phyloP scores from a whole-genome alignment of 2,329 filamentous ascomycete genomes.

The Colletotrichum lentis region DNA sequence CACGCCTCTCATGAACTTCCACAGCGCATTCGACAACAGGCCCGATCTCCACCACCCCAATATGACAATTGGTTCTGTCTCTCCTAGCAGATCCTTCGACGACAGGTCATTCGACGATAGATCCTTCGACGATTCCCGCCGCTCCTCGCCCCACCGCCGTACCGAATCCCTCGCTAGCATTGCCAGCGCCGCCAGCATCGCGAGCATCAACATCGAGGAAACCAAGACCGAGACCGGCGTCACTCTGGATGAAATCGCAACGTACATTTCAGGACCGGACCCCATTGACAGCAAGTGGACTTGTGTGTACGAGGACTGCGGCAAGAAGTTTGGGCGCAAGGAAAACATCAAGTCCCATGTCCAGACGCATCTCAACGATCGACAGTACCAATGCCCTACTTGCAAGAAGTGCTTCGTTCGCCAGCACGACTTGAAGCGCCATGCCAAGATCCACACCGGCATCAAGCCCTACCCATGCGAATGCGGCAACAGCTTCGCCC shows the following conservation, averaged over 20 bases:
- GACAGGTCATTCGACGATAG: constrained; percentile 37
- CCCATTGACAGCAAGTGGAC: constrained; percentile 79
- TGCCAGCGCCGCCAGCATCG: constrained; percentile 66
- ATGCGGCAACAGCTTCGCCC: constrained; percentile 92
- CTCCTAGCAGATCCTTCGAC: constrained; percentile 41
- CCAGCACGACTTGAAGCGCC: constrained; percentile 95
- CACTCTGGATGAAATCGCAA: constrained; percentile 82
- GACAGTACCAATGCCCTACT: constrained; percentile 91
- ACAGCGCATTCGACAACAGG: constrained; percentile 56
- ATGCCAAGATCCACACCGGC: constrained; percentile 96
- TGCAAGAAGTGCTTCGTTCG: constrained; percentile 97
- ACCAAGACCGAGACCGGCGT: constrained; percentile 82
- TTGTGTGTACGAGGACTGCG: constrained; percentile 79
- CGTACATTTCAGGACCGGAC: constrained; percentile 77
- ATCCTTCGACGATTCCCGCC: constrained; percentile 43
- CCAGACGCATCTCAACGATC: constrained; percentile 95
- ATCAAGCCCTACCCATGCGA: constrained; percentile 95
- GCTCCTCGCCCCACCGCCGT: constrained; percentile 57
- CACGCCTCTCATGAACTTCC: constrained; percentile 56
- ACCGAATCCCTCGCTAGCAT: constrained; percentile 68
- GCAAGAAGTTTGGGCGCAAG: constrained; percentile 92
- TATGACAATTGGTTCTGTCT: constrained; percentile 38
- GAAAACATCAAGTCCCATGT: constrained; percentile 99
- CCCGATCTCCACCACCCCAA: constrained; percentile 49
- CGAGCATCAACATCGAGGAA: constrained; percentile 70